Conservation (phyloP, 345 rosid species). For the Schrenkiella parvula region DNA sequence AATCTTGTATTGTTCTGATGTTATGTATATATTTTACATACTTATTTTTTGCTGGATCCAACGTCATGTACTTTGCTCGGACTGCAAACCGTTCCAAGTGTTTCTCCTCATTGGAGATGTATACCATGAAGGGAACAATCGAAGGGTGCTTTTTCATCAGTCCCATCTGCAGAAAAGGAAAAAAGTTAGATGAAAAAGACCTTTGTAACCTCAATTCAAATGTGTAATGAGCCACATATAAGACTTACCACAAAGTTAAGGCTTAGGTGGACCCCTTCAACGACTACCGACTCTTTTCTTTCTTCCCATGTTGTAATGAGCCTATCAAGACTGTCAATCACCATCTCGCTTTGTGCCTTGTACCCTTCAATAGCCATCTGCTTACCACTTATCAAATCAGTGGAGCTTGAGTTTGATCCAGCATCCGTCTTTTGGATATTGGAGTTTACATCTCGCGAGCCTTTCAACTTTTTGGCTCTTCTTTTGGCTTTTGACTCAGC, state of each 20-base stretch:
- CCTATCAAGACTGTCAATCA: slow-evolving; percentile 96
- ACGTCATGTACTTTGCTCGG: slow-evolving; percentile 98
- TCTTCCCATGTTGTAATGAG: slow-evolving; percentile 97
- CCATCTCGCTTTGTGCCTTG: slow-evolving; percentile 99
- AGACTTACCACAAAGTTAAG: slow-evolving; percentile 93
- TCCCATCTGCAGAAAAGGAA: slow-evolving; percentile 67
- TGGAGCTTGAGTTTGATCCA: slow-evolving; percentile 31
- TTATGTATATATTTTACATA: slow-evolving; percentile 94
- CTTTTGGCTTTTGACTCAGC: slow-evolving; percentile 87
- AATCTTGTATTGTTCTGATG: slow-evolving; percentile 95
- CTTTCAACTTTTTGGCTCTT: slow-evolving; percentile 65
- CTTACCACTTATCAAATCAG: slow-evolving; percentile 65
- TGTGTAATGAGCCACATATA: slow-evolving; percentile 4
- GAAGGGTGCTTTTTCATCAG: slow-evolving; percentile 99
- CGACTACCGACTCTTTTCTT: slow-evolving; percentile 89
- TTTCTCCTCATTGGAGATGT: slow-evolving; percentile 89
- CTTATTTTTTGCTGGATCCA: slow-evolving; percentile 94
- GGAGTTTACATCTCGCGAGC: slow-evolving; percentile 45
- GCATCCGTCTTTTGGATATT: slow-evolving; percentile 36
- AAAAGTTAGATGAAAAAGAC: background rate
- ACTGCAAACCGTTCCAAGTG: slow-evolving; percentile 99
- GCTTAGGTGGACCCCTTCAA: slow-evolving; percentile 99
- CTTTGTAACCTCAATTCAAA: background rate
- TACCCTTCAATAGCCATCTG: slow-evolving; percentile 98
- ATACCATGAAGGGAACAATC: slow-evolving; percentile 93